Percentiles rank a stretch among this genome's conserved stretches.
Evolutionary conservation across 768 basidiomycete genomes (phyloP).

Genomic region (Suillus brevipes): DNA sequence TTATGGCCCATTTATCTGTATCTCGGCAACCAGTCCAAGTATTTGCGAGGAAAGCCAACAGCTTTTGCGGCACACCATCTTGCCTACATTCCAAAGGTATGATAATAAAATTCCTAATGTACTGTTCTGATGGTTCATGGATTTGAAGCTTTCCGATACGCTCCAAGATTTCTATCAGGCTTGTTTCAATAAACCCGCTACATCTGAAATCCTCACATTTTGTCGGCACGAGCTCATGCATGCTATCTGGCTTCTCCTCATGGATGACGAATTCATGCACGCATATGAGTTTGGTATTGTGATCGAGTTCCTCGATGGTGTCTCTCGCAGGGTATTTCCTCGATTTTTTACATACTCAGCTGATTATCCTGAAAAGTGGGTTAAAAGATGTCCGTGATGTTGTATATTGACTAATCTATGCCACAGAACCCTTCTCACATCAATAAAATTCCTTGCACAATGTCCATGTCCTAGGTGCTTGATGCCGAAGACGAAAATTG

Average conservation of each 20-base stretch:
- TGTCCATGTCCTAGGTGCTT: too few species aligned
- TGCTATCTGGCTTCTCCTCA: constrained; percentile 20
- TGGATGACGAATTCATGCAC: constrained; percentile 25
- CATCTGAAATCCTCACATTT: constrained; percentile 11
- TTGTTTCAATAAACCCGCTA: neutral
- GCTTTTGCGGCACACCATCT: constrained; percentile 20
- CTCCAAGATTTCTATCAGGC: constrained; percentile 16
- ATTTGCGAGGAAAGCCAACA: constrained; percentile 5
- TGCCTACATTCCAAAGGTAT: constrained; percentile 22
- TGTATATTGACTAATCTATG: too few species aligned
- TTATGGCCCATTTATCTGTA: constrained; percentile 21
- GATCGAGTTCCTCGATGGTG: constrained; percentile 20
- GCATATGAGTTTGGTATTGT: constrained; percentile 26
- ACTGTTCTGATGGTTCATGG: too few species aligned
- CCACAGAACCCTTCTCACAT: constrained; percentile 23
- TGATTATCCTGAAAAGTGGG: constrained; percentile 36
- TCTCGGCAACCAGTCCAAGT: constrained; percentile 10
- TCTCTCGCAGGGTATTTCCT: constrained; percentile 15
- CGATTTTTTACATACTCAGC: constrained; percentile 28
- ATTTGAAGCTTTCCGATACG: constrained; percentile 20
- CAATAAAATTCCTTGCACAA: constrained; percentile 19
- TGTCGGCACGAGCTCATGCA: constrained; percentile 27
- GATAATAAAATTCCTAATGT: too few species aligned
- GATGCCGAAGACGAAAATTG: too few species aligned
- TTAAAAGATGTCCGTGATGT: too few species aligned